Conservation (phyloP, 495 filamentous ascomycete species). For the Penicillium verhagenii region DNA sequence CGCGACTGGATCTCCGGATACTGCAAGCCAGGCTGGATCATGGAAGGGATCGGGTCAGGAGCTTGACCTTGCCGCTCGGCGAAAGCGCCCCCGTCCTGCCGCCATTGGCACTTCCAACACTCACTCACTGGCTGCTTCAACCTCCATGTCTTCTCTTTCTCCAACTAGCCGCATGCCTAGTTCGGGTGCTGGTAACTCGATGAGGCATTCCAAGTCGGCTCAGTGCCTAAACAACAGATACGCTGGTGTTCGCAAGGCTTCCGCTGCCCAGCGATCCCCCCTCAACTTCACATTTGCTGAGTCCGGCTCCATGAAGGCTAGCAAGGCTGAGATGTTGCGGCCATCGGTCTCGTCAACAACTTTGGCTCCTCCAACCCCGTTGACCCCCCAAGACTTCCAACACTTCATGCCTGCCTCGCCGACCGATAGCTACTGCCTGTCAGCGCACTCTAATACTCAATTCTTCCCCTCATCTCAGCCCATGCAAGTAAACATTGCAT, state of each 20-base stretch:
- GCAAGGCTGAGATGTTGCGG: slow-evolving; percentile 42
- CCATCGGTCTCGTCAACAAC: slow-evolving; percentile 39
- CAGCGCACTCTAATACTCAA: slow-evolving; percentile 36
- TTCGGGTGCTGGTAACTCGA: slow-evolving; percentile 35
- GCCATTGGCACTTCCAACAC: slow-evolving; percentile 48
- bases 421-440: slow-evolving; percentile 41
- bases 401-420: slow-evolving; percentile 42
- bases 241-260: slow-evolving; percentile 52
- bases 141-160: slow-evolving; percentile 43
- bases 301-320: slow-evolving; percentile 38
- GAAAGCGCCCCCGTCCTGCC: slow-evolving; percentile 54
- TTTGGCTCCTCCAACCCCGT: slow-evolving; percentile 47
- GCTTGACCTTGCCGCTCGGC: slow-evolving; percentile 52
- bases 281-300: slow-evolving; percentile 52
- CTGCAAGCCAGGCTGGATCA: slow-evolving; percentile 28
- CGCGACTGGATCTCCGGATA: slow-evolving; percentile 21
- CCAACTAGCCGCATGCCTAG: slow-evolving; percentile 37
- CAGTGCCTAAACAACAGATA: slow-evolving; percentile 49
- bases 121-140: slow-evolving; percentile 37
- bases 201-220: slow-evolving; percentile 56
- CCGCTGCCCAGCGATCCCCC: slow-evolving; percentile 51
- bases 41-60: slow-evolving; percentile 46
- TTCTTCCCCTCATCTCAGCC: slow-evolving; percentile 44
- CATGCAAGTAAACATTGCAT: slow-evolving; percentile 48
- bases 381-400: slow-evolving; percentile 47